Evolutionary conservation across 2,329 filamentous ascomycete genomes (phyloP).

Genomic region (Monosporascus sp.): DNA sequence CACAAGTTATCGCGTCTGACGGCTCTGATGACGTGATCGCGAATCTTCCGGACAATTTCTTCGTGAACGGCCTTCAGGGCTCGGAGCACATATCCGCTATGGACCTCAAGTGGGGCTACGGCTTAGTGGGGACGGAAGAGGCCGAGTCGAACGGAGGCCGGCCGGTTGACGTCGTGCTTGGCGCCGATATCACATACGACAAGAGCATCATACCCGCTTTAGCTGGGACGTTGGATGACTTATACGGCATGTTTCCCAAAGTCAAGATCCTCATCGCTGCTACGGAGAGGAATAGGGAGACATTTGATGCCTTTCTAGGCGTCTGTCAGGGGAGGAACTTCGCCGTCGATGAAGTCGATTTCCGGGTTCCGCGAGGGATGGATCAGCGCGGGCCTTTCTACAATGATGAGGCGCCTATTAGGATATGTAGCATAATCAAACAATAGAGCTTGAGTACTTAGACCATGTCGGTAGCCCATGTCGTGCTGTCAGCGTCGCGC

Average conservation of each 20-base stretch:
- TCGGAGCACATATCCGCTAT: slow-evolving; percentile 39
- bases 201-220: slow-evolving; percentile 56
- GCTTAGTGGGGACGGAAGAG: slow-evolving; percentile 52
- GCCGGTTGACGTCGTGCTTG: slow-evolving; percentile 59
- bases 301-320: slow-evolving; percentile 58
- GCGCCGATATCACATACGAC: slow-evolving; percentile 77
- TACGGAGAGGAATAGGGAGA: slow-evolving; percentile 64
- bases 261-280: slow-evolving; percentile 62
- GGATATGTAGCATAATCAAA: slow-evolving; percentile 42
- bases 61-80: slow-evolving; percentile 59
- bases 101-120: slow-evolving; percentile 60
- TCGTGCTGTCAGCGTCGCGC: too few species aligned
- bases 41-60: slow-evolving; percentile 60
- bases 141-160: slow-evolving; percentile 42
- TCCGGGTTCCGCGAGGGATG: slow-evolving; percentile 29
- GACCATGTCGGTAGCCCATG: too few species aligned
- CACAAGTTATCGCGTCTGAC: slow-evolving; percentile 63
- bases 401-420: slow-evolving; percentile 52
- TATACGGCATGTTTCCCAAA: slow-evolving; percentile 51
- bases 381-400: slow-evolving; percentile 61
- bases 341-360: slow-evolving; percentile 36
- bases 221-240: slow-evolving; percentile 56
- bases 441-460: not conserved
- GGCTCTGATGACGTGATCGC: slow-evolving; percentile 68
- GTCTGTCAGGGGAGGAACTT: slow-evolving; percentile 48